Evolutionary conservation across 768 basidiomycete genomes (phyloP).

Genomic region (Trichaptum fuscoviolaceum): DNA sequence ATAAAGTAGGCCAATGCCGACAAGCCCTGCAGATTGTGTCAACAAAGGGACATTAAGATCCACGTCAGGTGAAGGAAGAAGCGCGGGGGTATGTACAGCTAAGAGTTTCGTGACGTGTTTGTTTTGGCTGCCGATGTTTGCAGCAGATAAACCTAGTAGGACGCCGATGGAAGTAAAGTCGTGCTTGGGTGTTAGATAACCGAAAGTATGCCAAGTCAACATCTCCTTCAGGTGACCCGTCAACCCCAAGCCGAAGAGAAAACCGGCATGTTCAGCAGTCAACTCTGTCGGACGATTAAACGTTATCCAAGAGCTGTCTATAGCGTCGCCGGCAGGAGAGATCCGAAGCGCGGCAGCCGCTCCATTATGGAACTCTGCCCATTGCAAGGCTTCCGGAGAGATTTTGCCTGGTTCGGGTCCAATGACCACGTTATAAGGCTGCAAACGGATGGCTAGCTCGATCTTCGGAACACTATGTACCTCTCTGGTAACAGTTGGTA

Average conservation of each 20-base stretch:
- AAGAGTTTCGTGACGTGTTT: conserved; percentile 86
- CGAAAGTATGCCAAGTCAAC: conserved; percentile 93
- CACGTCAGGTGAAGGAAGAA: conserved; percentile 80
- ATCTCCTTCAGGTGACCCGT: conserved; percentile 87
- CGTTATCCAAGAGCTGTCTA: conserved; percentile 93
- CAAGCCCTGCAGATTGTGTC: conserved; percentile 84
- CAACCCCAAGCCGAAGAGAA: conserved; percentile 87
- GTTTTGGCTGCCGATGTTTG: conserved; percentile 81
- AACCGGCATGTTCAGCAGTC: conserved; percentile 94
- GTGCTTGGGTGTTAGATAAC: conserved; percentile 93
- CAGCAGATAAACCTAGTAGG: conserved; percentile 88
- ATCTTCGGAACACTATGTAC: conserved; percentile 76
- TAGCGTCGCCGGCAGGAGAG: conserved; percentile 61
- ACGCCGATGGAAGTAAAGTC: conserved; percentile 93
- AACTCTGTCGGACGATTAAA: conserved; percentile 92
- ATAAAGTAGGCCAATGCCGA: conserved; percentile 86
- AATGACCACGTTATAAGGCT: conserved; percentile 63
- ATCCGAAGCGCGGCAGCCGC: conserved; percentile 89
- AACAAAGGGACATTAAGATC: conserved; percentile 88
- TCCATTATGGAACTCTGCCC: conserved; percentile 99
- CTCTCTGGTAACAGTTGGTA: conserved; percentile 69
- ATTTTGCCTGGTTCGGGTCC: conserved; percentile 71
- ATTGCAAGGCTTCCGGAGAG: conserved; percentile 62
- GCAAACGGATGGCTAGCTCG: conserved; percentile 68
- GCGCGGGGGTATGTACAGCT: conserved; percentile 88